Evolutionary conservation across 495 filamentous ascomycete species (phyloP), one percentile per base, ranked within the genome.

Genomic region (Penicillium desertorum): DNA sequence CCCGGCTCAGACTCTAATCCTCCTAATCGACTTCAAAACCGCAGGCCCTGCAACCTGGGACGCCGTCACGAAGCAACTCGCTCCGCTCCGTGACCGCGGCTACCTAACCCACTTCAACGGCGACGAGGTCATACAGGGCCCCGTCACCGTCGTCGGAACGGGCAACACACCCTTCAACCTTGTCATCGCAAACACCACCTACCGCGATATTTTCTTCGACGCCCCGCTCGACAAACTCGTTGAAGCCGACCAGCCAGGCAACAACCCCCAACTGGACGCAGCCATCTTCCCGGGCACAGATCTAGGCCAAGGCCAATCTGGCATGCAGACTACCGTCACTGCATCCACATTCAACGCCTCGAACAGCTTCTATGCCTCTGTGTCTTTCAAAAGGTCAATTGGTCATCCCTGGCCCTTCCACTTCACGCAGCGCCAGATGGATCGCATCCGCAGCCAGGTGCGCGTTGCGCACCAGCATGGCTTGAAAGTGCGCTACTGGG

Each of bases 71-170:
- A 64, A 74, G n/a, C 81, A 87, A 29, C 77, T 93, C 1, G 69
- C 79, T 11, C 88, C 89, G 5, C 77, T 93, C 4, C 80, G 88
- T 3, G 82, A 84, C 20, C 69, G 75, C n/a, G 80, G 80, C 55
- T 90, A 83, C 70, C 71, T 91, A 9, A 85, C 79, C 2, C 78
- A 79, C 55, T 81, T 83, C 55, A 76, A 77, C 54, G 72, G 86
- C 27, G 78, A 74, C 0, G 71, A 75, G 20, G 57, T 78, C 12
- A 51, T 77, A 49, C 59, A 62, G 5, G 74, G 88, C 3, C 85
- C 86, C 5, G 65, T 96, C 14, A 96, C 90, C 2, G 82, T 95
- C 0, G 85, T 95, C 16, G 89, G 84, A 8, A 93, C 91, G 1
- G 91, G 91, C 8, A 87, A 88, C 61, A 82, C 89, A 0, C 88